These are phyloP conservation scores for Phytophthora sansomeana DNA, from an alignment of 352 stramenopile species.

Conservation along the genomic window DNA sequence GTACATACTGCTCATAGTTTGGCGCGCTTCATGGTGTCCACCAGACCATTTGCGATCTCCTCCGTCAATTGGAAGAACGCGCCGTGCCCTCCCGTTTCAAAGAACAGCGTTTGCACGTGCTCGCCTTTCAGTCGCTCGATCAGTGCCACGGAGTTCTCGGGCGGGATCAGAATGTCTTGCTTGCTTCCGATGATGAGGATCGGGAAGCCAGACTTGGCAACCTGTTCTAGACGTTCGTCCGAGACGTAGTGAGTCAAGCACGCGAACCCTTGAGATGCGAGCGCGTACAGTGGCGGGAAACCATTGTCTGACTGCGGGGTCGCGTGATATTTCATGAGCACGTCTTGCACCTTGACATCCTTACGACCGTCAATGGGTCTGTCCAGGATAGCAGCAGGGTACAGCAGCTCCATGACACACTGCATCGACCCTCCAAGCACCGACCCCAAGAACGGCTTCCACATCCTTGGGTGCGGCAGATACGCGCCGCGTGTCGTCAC, in stretches of 20 bases:
- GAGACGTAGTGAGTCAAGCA: constrained; percentile 62
- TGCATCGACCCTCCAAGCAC: constrained; percentile 35
- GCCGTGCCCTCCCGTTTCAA: constrained; percentile 44
- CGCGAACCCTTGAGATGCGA: constrained; percentile 55
- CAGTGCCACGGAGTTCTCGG: constrained; percentile 42
- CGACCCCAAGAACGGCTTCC: constrained; percentile 39
- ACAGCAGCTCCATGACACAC: constrained; percentile 41
- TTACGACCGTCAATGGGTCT: constrained; percentile 33
- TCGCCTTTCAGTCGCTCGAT: constrained; percentile 37
- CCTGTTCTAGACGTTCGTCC: constrained; percentile 48
- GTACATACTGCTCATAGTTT: constrained; percentile 24
- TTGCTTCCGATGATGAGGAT: constrained; percentile 58
- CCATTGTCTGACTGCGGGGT: constrained; percentile 31
- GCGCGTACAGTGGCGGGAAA: constrained; percentile 38
- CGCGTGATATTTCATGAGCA: constrained; percentile 47
- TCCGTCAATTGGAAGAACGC: constrained; percentile 46
- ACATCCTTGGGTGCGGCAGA: constrained; percentile 35
- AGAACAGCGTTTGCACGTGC: constrained; percentile 41
- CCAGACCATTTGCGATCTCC: constrained; percentile 41
- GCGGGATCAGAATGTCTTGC: constrained; percentile 57
- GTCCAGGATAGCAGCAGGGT: constrained; percentile 33
- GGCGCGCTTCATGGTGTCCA: constrained; percentile 38
- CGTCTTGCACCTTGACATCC: constrained; percentile 40
- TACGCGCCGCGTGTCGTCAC: constrained; percentile 45
- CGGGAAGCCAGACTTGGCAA: constrained; percentile 52